Evolutionary conservation across 2,329 filamentous ascomycete genomes (phyloP).

Genomic region (Penicillium oxalicum): DNA sequence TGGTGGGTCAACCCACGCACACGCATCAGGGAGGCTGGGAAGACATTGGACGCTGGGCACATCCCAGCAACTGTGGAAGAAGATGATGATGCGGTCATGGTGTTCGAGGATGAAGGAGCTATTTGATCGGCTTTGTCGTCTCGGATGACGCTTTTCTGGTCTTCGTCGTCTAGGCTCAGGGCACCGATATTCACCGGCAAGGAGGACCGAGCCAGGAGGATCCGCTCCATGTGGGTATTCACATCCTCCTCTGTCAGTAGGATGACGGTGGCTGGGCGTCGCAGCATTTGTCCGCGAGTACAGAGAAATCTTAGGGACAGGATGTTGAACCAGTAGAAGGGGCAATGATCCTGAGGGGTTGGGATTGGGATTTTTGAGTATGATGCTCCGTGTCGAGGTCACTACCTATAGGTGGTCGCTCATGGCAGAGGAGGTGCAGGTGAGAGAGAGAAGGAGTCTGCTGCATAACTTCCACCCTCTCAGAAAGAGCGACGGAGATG

Average conservation of each 20-base stretch:
- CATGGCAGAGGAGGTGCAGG: no score
- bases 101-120: slow-evolving; percentile 1
- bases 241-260: slow-evolving; percentile 29
- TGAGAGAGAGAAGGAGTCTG: no score
- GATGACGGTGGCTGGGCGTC: slow-evolving; percentile 30
- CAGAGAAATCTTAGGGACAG: slow-evolving; percentile 1
- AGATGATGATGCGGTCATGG: background rate
- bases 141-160: slow-evolving; percentile 7
- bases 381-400: slow-evolving; percentile 18
- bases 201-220: slow-evolving; percentile 13
- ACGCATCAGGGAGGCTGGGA: slow-evolving; percentile 4
- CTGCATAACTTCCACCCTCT: slow-evolving; percentile 1
- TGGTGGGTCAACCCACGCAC: slow-evolving; percentile 9
- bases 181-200: slow-evolving; percentile 13
- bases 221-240: slow-evolving; percentile 24
- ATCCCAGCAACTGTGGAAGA: background rate
- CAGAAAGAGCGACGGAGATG: slow-evolving; percentile 13
- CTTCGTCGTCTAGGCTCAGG: slow-evolving; percentile 12
- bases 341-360: background rate
- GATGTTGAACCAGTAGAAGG: background rate
- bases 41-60: background rate
- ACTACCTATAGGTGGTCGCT: background rate
- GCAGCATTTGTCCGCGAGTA: slow-evolving; percentile 27
- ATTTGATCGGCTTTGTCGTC: background rate
- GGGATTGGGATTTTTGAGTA: background rate